Conservation (phyloP, 805 yeast species). For the Yarrowia sp. region DNA sequence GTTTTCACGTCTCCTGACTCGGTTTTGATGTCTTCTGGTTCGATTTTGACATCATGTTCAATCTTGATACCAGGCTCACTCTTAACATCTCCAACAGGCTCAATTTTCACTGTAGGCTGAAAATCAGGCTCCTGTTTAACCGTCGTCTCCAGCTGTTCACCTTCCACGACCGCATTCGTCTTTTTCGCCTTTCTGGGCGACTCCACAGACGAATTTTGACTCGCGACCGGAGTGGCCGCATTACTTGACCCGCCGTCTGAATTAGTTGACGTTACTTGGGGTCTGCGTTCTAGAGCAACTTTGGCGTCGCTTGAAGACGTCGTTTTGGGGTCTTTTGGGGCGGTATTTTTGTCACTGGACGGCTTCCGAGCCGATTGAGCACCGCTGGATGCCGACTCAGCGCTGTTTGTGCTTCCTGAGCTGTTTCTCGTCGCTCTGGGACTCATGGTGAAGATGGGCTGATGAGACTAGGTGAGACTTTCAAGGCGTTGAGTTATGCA, state of each 20-base stretch:
- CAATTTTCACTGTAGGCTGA: background rate
- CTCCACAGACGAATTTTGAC: background rate
- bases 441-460: background rate
- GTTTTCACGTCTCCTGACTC: background rate
- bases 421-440: background rate
- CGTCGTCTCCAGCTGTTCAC: background rate
- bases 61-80: no score
- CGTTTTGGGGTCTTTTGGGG: background rate
- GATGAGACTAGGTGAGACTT: background rate
- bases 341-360: background rate
- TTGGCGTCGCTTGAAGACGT: background rate
- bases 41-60: background rate
- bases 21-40: background rate
- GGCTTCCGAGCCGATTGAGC: background rate
- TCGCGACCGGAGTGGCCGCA: background rate
- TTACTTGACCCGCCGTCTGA: background rate
- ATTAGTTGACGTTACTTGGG: background rate
- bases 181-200: constrained; percentile 2
- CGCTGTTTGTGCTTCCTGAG: background rate
- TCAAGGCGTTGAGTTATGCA: background rate
- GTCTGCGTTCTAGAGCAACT: constrained; percentile 12
- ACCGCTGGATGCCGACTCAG: background rate
- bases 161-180: background rate
- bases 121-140: background rate
- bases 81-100: background rate